phyloP scores from a whole-genome alignment of 352 stramenopile genomes.

The Pythium inflatum region DNA sequence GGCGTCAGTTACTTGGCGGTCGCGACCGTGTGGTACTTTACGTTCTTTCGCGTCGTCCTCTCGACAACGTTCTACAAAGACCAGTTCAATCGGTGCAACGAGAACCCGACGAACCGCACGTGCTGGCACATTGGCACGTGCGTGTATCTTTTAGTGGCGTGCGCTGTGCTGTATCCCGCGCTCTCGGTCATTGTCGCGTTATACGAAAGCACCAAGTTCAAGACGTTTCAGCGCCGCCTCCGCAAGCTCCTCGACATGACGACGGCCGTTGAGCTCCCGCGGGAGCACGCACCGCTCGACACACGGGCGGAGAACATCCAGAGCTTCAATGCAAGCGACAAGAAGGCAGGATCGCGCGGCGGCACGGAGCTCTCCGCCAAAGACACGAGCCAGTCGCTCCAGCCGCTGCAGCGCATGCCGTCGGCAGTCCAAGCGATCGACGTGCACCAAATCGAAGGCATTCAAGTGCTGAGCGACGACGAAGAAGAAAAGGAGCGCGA shows the following conservation, averaged over 20 bases:
- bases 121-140: constrained; percentile 77
- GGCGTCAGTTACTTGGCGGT: constrained; percentile 51
- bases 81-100: constrained; percentile 71
- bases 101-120: constrained; percentile 54
- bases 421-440: constrained; percentile 36
- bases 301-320: constrained; percentile 23
- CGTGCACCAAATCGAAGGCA: constrained; percentile 37
- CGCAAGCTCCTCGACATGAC: constrained; percentile 54
- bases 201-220: constrained; percentile 68
- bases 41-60: constrained; percentile 63
- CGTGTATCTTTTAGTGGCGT: constrained; percentile 61
- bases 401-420: constrained; percentile 42
- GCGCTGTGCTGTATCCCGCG: constrained; percentile 58
- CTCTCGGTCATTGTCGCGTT: constrained; percentile 66
- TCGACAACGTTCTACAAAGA: constrained; percentile 82
- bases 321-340: constrained; percentile 30
- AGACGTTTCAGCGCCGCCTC: constrained; percentile 46
- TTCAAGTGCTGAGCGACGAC: constrained; percentile 37
- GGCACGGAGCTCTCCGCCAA: constrained; percentile 46
- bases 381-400: constrained; percentile 38
- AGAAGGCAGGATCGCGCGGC: constrained; percentile 26
- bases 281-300: constrained; percentile 47
- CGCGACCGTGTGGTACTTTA: constrained; percentile 69
- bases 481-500: constrained; percentile 45
- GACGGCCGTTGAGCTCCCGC: constrained; percentile 53